Base-by-base conservation (phyloP, 805 yeast genomes). In the Candida ficus region DNA sequence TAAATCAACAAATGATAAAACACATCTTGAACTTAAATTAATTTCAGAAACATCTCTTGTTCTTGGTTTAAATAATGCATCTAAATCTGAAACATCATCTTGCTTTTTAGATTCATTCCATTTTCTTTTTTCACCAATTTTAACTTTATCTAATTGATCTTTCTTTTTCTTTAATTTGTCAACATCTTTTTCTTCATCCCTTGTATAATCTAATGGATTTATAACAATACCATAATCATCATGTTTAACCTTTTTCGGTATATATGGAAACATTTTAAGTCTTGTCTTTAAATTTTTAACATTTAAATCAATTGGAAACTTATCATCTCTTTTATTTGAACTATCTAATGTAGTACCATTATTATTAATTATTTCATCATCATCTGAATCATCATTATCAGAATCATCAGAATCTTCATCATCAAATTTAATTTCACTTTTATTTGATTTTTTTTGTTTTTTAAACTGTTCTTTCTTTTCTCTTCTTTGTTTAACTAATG, bases 141-240 rank as follows among this genome's bases (percentile, higher is more conserved):
- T 53, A 35, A 54, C 50, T 35, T 49, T 60, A 18, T 37, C 18
- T 20, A 36, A 4, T 4, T 52, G 49, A 14, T 53, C 47, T 41
- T 56, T 61, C 20, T 44, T 50, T 21, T 39, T 53, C 29, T 55
- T 62, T 38, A 52, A 16, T 29, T 58, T 59, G 36, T 59, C 52
- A 7, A 60, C 55, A 37, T 64, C 67, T 41, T 60, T 64, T 39
- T 71, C 75, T 37, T 76, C 80, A 26, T 70, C 76, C 42, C 73
- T 64, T 25, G 68, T 72, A 53, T 80, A 83, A 50, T 81, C 83
- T 29, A 77, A 75, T 32, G 73, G 72, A 46, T 82, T 80, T 17
- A 90, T 79, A 2, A 80, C 63, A 41, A 78, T 81, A 23, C 99
- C 99, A 59, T 91, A 93, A 49, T 91, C 97, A 56, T 93, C 98